A percentile compares a stretch with the other conserved stretches of the same genome.
These are phyloP conservation scores for Backusella mclennaniae DNA, from an alignment of 192 early-diverging fungal genomes.

Conservation along the genomic window DNA sequence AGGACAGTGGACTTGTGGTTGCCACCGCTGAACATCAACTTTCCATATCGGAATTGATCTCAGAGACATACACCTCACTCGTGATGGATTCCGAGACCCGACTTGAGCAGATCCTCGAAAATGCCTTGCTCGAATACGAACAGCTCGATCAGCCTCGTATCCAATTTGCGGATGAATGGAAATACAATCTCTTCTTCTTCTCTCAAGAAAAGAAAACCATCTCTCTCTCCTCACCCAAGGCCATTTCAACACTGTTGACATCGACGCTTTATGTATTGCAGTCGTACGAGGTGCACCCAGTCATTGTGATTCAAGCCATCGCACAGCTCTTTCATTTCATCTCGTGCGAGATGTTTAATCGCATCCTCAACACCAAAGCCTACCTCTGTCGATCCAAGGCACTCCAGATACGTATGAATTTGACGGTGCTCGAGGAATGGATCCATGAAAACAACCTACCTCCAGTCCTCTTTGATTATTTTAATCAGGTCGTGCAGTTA, in stretches of 20 bases:
- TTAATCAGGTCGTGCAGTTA: conserved; percentile 76
- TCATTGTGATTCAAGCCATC: conserved; percentile 68
- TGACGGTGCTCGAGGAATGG: conserved; percentile 84
- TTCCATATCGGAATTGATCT: conserved; percentile 77
- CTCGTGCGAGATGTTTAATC: conserved; percentile 81
- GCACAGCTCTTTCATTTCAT: conserved; percentile 79
- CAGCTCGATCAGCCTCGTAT: conserved; percentile 65
- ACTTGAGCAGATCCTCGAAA: conserved; percentile 65
- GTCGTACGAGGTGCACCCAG: conserved; percentile 73
- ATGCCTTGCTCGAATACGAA: conserved; percentile 68
- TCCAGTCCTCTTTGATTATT: conserved; percentile 37
- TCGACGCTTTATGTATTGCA: conserved; percentile 66
- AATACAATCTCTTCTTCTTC: not conserved
- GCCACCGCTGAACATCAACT: conserved; percentile 74
- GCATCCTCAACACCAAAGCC: conserved; percentile 74
- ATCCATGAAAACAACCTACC: conserved; percentile 59
- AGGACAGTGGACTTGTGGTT: conserved; percentile 72
- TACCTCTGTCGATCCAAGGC: conserved; percentile 77
- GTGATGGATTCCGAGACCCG: conserved; percentile 62
- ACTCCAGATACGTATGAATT: conserved; percentile 81
- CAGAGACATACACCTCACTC: conserved; percentile 67
- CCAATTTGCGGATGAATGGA: conserved; percentile 58
- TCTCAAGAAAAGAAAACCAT: not conserved
- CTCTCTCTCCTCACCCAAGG: conserved; percentile 56
- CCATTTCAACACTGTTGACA: conserved; percentile 70